Conservation (phyloP, 148 eudicot species). For the Cornus suecica region DNA sequence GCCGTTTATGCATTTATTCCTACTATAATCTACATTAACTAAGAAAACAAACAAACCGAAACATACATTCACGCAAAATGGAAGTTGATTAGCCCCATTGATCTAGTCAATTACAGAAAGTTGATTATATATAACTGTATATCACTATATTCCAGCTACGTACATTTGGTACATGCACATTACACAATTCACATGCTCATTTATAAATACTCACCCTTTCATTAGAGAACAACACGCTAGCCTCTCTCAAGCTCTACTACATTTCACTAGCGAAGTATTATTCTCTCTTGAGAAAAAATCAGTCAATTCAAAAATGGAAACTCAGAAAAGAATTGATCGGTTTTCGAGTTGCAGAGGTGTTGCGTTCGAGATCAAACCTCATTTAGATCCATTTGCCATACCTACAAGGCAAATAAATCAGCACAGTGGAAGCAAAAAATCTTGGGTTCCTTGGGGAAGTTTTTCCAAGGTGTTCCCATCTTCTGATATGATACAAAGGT, state of each 20-base stretch:
- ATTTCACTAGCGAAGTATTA: no score
- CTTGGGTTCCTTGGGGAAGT: conserved; percentile 35
- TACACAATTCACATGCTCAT: neutral
- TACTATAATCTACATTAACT: no score
- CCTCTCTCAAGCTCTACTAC: neutral
- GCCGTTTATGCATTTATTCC: no score
- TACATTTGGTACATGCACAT: no score
- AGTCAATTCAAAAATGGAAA: conserved; percentile 11
- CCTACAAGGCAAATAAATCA: neutral
- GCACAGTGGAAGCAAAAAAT: conserved; percentile 1
- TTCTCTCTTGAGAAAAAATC: neutral
- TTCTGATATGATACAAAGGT: conserved; percentile 3
- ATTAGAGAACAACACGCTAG: neutral
- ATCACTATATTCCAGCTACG: no score
- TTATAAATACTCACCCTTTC: neutral
- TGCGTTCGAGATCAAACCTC: conserved; percentile 47
- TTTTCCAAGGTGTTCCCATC: conserved; percentile 22
- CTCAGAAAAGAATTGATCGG: conserved; percentile 17
- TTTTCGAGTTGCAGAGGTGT: conserved; percentile 45
- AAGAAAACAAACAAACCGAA: no score
- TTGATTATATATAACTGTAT: no score
- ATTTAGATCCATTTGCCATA: conserved; percentile 31
- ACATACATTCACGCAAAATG: no score
- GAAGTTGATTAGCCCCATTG: no score
- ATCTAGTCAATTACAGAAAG: no score